phyloP scores from a whole-genome alignment of 208 protist genomes.

The Wallacemonas rigidus region DNA sequence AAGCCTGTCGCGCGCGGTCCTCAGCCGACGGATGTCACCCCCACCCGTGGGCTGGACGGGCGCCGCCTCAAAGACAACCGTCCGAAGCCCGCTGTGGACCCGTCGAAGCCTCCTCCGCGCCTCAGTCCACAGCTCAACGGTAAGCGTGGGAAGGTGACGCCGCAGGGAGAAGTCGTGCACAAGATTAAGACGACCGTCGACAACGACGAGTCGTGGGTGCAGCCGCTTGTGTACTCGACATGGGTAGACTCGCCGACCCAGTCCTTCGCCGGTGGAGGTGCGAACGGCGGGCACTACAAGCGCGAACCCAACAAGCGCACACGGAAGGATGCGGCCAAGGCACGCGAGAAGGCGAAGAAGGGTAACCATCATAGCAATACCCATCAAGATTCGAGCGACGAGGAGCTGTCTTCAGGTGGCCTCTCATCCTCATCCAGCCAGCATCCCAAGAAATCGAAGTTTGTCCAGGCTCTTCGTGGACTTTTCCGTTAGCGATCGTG shows the following conservation, averaged over 20 bases:
- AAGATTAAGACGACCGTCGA: constrained; percentile 45
- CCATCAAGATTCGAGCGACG: constrained; percentile 8
- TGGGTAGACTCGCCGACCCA: constrained; percentile 43
- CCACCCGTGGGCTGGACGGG: constrained; percentile 35
- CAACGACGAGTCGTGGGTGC: constrained; percentile 44
- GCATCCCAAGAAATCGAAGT: constrained; percentile 15
- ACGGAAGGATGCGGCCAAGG: neutral
- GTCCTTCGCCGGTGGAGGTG: constrained; percentile 8
- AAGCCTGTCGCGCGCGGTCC: constrained; percentile 44
- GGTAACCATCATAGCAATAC: constrained; percentile 11
- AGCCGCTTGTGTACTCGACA: constrained; percentile 35
- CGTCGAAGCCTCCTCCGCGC: constrained; percentile 1
- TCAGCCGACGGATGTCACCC: constrained; percentile 36
- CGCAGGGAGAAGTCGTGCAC: constrained; percentile 12
- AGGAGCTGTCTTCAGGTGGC: constrained; percentile 11
- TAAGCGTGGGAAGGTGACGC: neutral
- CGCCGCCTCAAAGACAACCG: constrained; percentile 24
- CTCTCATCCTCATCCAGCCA: constrained; percentile 6
- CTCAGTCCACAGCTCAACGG: neutral
- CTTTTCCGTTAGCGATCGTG: neutral
- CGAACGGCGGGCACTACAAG: constrained; percentile 31
- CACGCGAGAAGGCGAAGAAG: neutral
- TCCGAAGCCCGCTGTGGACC: neutral
- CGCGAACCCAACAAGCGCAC: constrained; percentile 19
- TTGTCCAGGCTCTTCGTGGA: constrained; percentile 13